These are phyloP conservation scores for Saturnispora quitensis DNA, from an alignment of 805 yeast genomes.

Conservation along the genomic window DNA sequence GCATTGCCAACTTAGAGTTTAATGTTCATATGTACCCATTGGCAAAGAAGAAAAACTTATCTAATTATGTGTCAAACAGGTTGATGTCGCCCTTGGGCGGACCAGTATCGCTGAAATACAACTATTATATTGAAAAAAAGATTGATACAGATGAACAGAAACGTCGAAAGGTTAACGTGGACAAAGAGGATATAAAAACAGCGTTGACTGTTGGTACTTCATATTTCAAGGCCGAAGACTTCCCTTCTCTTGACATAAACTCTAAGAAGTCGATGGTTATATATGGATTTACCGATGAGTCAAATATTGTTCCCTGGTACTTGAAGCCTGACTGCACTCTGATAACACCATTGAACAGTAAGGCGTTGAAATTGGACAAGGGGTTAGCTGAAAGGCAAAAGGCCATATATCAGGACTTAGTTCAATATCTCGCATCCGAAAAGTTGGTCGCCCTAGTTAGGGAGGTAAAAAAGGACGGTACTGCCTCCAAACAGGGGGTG, in stretches of 20 bases:
- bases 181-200: conserved; percentile 14
- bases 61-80: conserved; percentile 8
- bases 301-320: conserved; percentile 47
- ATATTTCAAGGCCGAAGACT: conserved; percentile 43
- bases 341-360: conserved; percentile 29
- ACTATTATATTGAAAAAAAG: conserved; percentile 7
- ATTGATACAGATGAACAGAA: conserved; percentile 20
- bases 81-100: neutral
- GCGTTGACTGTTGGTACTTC: conserved; percentile 64
- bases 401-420: conserved; percentile 37
- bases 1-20: conserved; percentile 5
- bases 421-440: conserved; percentile 41
- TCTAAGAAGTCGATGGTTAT: conserved; percentile 52
- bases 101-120: conserved; percentile 4
- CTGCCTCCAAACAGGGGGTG: conserved; percentile 16
- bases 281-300: conserved; percentile 45
- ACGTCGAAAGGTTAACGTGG: conserved; percentile 28
- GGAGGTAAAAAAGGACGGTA: conserved; percentile 41
- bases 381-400: conserved; percentile 25
- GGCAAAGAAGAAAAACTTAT: conserved; percentile 3
- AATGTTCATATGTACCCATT: conserved; percentile 10
- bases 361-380: conserved; percentile 6
- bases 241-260: conserved; percentile 26
- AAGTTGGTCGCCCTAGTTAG: conserved; percentile 52
- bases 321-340: conserved; percentile 46